A percentile compares a stretch with the other conserved stretches of the same genome.
Evolutionary conservation across 2,329 filamentous ascomycete genomes (phyloP).

Genomic region (Neocatenulostroma microsporum): DNA sequence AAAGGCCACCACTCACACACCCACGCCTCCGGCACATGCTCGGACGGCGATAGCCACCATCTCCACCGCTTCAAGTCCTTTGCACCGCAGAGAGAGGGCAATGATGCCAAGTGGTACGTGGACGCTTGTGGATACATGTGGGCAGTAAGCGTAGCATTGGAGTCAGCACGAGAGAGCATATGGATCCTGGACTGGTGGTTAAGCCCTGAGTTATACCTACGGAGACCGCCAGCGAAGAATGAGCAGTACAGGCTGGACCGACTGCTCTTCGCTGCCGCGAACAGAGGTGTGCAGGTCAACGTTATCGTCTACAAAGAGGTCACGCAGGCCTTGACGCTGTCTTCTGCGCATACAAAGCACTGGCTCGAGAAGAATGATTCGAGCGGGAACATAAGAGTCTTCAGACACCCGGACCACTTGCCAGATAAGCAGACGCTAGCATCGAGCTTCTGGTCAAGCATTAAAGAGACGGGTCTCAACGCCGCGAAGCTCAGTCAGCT

Average conservation of each 20-base stretch:
- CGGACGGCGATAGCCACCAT: conserved; percentile 33
- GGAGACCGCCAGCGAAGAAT: conserved; percentile 71
- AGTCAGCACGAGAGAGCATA: conserved; percentile 67
- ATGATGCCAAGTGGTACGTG: conserved; percentile 78
- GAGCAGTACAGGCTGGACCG: conserved; percentile 77
- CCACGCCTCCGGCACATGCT: conserved; percentile 29
- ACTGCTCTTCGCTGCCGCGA: conserved; percentile 72
- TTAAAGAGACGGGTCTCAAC: conserved; percentile 49
- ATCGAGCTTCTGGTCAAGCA: conserved; percentile 49
- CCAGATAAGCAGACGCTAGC: conserved; percentile 63
- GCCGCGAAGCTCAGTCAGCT: conserved; percentile 54
- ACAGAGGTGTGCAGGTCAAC: conserved; percentile 75
- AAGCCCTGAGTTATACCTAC: conserved; percentile 78
- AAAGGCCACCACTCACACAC: conserved; percentile 10
- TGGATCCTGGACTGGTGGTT: conserved; percentile 76
- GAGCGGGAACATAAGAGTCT: conserved; percentile 79
- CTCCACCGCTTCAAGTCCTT: conserved; percentile 55
- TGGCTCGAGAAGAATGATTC: conserved; percentile 60
- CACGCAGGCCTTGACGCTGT: conserved; percentile 46
- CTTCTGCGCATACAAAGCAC: conserved; percentile 69
- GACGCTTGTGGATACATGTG: conserved; percentile 80
- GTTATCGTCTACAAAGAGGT: conserved; percentile 87
- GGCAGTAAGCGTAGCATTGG: conserved; percentile 71
- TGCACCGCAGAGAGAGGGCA: conserved; percentile 62
- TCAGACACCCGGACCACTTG: conserved; percentile 81